Evolutionary conservation across 1,284 basidiomycete genomes (phyloP), one percentile per base, ranked within the genome.

Genomic region (Cryptococcus sp.): DNA sequence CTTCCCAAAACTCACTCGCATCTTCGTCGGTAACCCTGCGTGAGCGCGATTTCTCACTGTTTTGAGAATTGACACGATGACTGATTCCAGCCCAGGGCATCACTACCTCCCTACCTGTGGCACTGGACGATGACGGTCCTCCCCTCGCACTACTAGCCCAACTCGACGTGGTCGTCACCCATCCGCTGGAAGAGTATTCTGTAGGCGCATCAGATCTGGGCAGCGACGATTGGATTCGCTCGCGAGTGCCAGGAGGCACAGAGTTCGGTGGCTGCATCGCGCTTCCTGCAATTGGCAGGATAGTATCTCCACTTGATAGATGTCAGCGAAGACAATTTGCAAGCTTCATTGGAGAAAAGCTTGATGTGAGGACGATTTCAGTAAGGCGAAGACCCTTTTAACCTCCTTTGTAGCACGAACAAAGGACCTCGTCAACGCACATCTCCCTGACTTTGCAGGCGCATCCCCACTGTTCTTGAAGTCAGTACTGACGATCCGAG

Each of bases 21-120:
- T 40, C 22, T 16, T 52, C 55, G 7, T 51, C 48, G n/a, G 51
- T 49, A 25, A 55, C 64, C 13, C 49, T 19, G 20, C 54, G 56
- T 25, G 19, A 29, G 20, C 54, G 56, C 20, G 19, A 29, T 40
- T 20, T 53, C 20, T 34, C 50, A 8, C 22, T 34, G 38, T 61
- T 54, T 25, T 58, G 58, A 19, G 58, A 46, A 26, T 54, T 46
- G 38, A 49, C 43, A 40, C 22, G 58, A 63, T 73, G 69, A 38
- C 67, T 45, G 4, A 70, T 58, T 1, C 59, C 63, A 19, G 67
- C 58, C 67, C 69, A 73, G 34, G 70, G 68, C 7, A 72, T 45
- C 0, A 59, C 59, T 5, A 58, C 60, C 26, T 52, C 54, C 29
- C 29, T 34, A 13, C 29, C 29, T 10, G 29, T 10, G 13, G 29